Base-by-base conservation (phyloP, 331 rosid genomes). In the Acacia pycnantha region DNA sequence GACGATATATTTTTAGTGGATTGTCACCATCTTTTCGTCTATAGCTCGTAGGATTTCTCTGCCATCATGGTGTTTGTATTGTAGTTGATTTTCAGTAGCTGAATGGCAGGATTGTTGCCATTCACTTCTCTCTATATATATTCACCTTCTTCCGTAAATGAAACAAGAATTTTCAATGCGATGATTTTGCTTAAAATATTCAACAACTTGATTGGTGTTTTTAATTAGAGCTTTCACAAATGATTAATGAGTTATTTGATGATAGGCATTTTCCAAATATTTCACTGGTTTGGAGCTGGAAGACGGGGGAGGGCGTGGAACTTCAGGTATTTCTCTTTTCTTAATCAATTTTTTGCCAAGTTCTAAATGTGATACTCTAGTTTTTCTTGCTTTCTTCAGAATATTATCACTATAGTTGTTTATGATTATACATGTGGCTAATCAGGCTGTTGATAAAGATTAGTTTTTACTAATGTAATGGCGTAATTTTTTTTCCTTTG, bases 231-330 rank as follows among this genome's bases (percentile, higher is more conserved):
- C 35, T 82, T 74, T 19, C n/a, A 46, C 77, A 53, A 77, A 61
- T 61, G 74, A 64, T 82, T 76, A 14, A 81, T 66, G 76, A 73
- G 43, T 78, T 44, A 66, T 76, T 64, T 76, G 50, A 70, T 86
- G 87, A 81, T 90, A 96, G 99, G 97, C 97, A 4, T 96, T 91
- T 85, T 94, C 99, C 5, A 88, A 84, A 81, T 92, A 94, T 84
- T 96, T 96, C 85, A 89, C 97, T 74, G 98, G 99, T 81, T 90
- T 96, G 84, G 99, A 96, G 89, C 92, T 96, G 78, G 99, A 96
- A 90, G 99, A 96, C 80, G 98, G 99, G 74, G 99, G 99, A 79
- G 99, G 99, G 48, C 97, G 99, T 0, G 98, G 99, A 70, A 96
- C 99, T 82, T 96, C 99, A 91, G 97, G 98, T 94, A 84, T 82